phyloP scores from a whole-genome alignment of 2,329 filamentous ascomycete species.

The Escovopsis sp. region DNA sequence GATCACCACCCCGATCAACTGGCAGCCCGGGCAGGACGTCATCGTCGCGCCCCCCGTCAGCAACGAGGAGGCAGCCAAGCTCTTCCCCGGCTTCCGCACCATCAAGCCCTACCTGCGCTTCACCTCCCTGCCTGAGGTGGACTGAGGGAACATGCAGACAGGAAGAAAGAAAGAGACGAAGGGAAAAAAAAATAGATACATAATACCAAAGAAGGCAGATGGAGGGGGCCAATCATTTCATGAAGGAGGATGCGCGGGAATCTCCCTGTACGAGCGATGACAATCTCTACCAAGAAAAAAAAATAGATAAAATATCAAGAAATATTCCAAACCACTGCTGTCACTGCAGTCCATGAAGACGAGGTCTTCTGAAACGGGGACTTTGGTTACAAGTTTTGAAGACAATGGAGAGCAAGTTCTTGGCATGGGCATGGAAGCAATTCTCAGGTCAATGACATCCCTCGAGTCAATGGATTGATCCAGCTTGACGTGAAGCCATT shows the following conservation, averaged over 20 bases:
- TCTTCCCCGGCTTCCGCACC: slow-evolving; percentile 64
- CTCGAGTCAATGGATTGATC: too few relatives aligned
- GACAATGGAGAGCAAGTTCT: too few relatives aligned
- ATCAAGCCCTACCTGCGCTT: slow-evolving; percentile 63
- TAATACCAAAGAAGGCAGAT: neutral
- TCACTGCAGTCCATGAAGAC: too few relatives aligned
- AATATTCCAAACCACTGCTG: neutral
- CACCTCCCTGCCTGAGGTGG: slow-evolving; percentile 47
- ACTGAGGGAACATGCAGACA: slow-evolving; percentile 10
- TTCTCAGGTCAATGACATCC: too few relatives aligned
- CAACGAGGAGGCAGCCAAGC: slow-evolving; percentile 72
- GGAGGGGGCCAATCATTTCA: neutral
- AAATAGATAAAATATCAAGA: neutral
- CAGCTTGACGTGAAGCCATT: too few relatives aligned
- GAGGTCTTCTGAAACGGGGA: too few relatives aligned
- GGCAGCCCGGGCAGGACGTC: slow-evolving; percentile 77
- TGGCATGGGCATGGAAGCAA: too few relatives aligned
- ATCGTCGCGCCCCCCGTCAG: slow-evolving; percentile 76
- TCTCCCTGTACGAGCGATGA: neutral
- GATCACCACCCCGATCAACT: slow-evolving; percentile 81
- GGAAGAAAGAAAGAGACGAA: slow-evolving; percentile 1
- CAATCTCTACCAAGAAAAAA: neutral
- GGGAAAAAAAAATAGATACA: neutral
- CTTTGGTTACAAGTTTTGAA: too few relatives aligned
- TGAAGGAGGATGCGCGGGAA: neutral